Evolutionary conservation across 2,329 filamentous ascomycete genomes (phyloP).

Genomic region (Didymella lethalis): DNA sequence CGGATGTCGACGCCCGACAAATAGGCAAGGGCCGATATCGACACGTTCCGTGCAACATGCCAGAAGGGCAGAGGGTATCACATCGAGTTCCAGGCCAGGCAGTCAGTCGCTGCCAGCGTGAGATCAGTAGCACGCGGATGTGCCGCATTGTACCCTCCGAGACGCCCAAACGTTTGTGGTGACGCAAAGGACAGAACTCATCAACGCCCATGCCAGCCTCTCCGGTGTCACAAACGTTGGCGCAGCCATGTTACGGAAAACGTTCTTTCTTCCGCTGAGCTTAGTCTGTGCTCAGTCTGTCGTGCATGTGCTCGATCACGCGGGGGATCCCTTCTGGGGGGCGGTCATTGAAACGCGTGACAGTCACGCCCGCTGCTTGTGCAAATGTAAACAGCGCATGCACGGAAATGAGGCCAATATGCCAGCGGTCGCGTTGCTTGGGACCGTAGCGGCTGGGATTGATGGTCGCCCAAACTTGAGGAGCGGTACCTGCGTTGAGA

Average conservation of each 20-base stretch:
- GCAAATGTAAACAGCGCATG: constrained; percentile 12
- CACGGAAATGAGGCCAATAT: constrained; percentile 14
- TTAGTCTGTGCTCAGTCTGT: constrained; percentile 12
- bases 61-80: constrained; percentile 8
- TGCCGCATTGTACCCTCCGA: not conserved
- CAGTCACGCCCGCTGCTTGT: not conserved
- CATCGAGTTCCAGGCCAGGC: constrained; percentile 6
- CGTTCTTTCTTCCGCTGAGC: constrained; percentile 8
- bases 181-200: constrained; percentile 4
- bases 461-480: constrained; percentile 1
- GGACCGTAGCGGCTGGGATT: constrained; percentile 5
- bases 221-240: constrained; percentile 19
- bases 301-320: constrained; percentile 16
- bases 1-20: constrained; percentile 8
- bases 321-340: constrained; percentile 3
- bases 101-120: constrained; percentile 4
- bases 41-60: constrained; percentile 21
- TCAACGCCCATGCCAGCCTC: constrained; percentile 3
- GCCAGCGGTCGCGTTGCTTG: constrained; percentile 9
- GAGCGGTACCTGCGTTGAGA: constrained; percentile 16
- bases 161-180: constrained; percentile 3
- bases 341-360: constrained; percentile 5
- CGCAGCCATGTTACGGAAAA: constrained; percentile 2
- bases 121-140: constrained; percentile 8
- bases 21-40: constrained; percentile 3